phyloP scores from a whole-genome alignment of 148 eudicot genomes.

The Camellia granthamiana region DNA sequence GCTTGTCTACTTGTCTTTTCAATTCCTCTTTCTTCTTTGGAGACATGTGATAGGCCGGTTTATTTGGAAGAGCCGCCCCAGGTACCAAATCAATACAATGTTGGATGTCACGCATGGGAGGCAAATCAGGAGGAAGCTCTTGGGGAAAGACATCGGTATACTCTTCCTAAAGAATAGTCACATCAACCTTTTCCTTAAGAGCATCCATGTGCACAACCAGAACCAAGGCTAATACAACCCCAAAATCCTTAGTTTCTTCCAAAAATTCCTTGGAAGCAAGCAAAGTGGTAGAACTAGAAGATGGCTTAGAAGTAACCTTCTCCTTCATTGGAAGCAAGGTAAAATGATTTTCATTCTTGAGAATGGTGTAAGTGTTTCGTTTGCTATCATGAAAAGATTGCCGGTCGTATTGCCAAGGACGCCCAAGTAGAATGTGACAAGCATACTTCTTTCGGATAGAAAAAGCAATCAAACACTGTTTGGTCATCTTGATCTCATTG shows the following conservation, averaged over 20 bases:
- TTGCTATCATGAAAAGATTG: not conserved
- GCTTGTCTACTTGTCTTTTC: not conserved
- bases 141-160: too few species aligned
- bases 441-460: not conserved
- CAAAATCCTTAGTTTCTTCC: too few species aligned
- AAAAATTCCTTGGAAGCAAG: too few species aligned
- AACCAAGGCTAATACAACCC: too few species aligned
- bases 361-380: not conserved
- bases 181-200: too few species aligned
- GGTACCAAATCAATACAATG: not conserved
- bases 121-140: too few species aligned
- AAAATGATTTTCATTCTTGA: not conserved
- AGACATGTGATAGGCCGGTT: not conserved
- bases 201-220: too few species aligned
- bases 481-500: too few species aligned
- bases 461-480: too few species aligned
- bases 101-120: not conserved
- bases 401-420: not conserved
- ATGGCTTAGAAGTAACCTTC: not conserved
- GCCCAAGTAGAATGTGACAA: not conserved
- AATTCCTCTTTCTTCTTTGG: not conserved
- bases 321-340: not conserved
- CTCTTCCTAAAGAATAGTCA: too few species aligned
- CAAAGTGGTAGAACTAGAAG: too few species aligned
- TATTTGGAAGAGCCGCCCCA: not conserved